These are phyloP conservation scores for Taphrina deformans DNA, from an alignment of 1,139 yeast genomes.

Conservation along the genomic window DNA sequence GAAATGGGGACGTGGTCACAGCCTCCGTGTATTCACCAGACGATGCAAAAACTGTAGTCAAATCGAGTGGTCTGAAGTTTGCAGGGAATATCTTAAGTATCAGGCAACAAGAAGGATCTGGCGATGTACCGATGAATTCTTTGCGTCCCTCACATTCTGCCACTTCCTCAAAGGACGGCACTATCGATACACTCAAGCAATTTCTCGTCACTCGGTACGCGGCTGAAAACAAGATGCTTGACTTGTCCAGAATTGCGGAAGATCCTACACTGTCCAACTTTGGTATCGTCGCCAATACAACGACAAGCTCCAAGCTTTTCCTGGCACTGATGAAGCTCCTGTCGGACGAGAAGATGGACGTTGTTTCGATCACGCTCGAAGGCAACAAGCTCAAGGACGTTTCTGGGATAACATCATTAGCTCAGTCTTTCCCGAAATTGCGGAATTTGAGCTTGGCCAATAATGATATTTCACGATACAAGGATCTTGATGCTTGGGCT, in stretches of 20 bases:
- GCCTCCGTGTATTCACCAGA: slow-evolving; percentile 23
- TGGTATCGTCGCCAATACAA: slow-evolving; percentile 65
- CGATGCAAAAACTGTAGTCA: slow-evolving; percentile 24
- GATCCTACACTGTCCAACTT: slow-evolving; percentile 63
- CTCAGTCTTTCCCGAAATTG: slow-evolving; percentile 71
- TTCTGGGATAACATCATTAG: slow-evolving; percentile 61
- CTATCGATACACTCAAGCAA: slow-evolving; percentile 62
- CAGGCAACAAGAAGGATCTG: slow-evolving; percentile 39
- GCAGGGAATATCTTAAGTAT: slow-evolving; percentile 63
- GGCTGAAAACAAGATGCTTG: slow-evolving; percentile 63
- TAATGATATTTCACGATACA: slow-evolving; percentile 62
- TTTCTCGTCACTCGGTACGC: slow-evolving; percentile 70
- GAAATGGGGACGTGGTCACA: slow-evolving; percentile 15
- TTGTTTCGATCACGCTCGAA: slow-evolving; percentile 76
- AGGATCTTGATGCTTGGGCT: slow-evolving; percentile 66
- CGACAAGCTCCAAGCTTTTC: slow-evolving; percentile 60
- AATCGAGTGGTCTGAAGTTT: slow-evolving; percentile 62
- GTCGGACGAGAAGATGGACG: slow-evolving; percentile 49
- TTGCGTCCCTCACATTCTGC: slow-evolving; percentile 21
- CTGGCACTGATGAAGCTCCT: slow-evolving; percentile 90
- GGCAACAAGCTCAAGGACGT: slow-evolving; percentile 68
- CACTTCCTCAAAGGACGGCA: slow-evolving; percentile 42
- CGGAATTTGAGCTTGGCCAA: slow-evolving; percentile 77
- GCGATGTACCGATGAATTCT: slow-evolving; percentile 15
- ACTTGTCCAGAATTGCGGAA: slow-evolving; percentile 64